Percentiles rank a stretch among this genome's conserved stretches.
phyloP scores from a whole-genome alignment of 2,329 filamentous ascomycete genomes.

The Westerdykella aurantiaca region DNA sequence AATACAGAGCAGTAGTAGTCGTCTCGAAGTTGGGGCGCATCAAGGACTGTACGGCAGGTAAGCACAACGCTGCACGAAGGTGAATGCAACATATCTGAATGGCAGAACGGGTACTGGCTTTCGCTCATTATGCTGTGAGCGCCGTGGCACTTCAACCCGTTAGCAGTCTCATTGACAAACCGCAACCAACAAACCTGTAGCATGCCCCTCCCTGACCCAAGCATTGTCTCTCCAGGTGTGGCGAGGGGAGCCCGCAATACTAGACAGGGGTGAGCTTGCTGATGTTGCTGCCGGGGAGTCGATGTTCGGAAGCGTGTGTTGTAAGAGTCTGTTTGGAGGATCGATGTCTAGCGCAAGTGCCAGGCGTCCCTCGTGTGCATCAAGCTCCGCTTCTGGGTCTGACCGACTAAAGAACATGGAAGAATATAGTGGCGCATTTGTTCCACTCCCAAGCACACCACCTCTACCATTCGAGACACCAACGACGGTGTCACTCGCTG shows the following conservation, averaged over 20 bases:
- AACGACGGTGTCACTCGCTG: conserved; percentile 47
- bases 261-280: neutral
- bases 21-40: conserved; percentile 82
- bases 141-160: conserved; percentile 20
- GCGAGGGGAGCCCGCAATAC: conserved; percentile 3
- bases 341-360: conserved; percentile 79
- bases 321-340: conserved; percentile 59
- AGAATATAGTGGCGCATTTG: conserved; percentile 61
- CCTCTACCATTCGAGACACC: conserved; percentile 58
- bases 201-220: conserved; percentile 35
- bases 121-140: conserved; percentile 19
- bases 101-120: conserved; percentile 61
- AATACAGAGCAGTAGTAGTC: conserved; percentile 94
- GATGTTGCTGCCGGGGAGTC: conserved; percentile 4
- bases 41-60: conserved; percentile 60
- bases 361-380: conserved; percentile 67
- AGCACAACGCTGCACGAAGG: conserved; percentile 16
- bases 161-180: conserved; percentile 3
- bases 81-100: conserved; percentile 59
- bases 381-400: conserved; percentile 54
- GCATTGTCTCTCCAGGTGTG: conserved; percentile 39
- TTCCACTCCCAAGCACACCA: conserved; percentile 61
- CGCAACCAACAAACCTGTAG: conserved; percentile 27
- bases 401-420: conserved; percentile 51
- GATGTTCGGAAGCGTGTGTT: conserved; percentile 15